These are phyloP conservation scores for Hypsizygus marmoreus DNA, from an alignment of 768 basidiomycete species.

Conservation along the genomic window DNA sequence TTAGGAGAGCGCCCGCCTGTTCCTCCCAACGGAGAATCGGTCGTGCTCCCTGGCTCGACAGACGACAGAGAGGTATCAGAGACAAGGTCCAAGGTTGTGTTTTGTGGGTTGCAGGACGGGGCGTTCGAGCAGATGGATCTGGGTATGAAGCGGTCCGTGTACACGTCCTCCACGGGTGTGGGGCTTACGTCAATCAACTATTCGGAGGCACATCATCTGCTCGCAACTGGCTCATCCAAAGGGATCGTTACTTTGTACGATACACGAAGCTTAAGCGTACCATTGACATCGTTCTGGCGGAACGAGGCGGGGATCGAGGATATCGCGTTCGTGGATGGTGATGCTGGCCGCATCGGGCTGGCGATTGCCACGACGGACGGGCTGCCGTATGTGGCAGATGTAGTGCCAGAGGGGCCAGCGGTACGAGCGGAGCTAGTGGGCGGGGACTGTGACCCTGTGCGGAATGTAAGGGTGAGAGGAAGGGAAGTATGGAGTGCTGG, in stretches of 20 bases:
- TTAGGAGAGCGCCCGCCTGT: slow-evolving; percentile 39
- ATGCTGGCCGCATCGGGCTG: slow-evolving; percentile 23
- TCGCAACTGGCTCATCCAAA: slow-evolving; percentile 59
- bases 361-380: slow-evolving; percentile 60
- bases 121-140: slow-evolving; percentile 60
- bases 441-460: slow-evolving; percentile 61
- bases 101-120: slow-evolving; percentile 57
- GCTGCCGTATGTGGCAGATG: slow-evolving; percentile 53
- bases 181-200: slow-evolving; percentile 48
- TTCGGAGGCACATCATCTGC: slow-evolving; percentile 36
- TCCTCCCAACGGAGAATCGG: no score
- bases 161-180: slow-evolving; percentile 12
- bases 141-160: slow-evolving; percentile 34
- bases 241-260: slow-evolving; percentile 63
- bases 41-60: slow-evolving; percentile 8
- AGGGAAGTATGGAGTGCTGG: slow-evolving; percentile 56
- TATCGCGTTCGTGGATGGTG: slow-evolving; percentile 34
- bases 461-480: slow-evolving; percentile 37
- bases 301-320: slow-evolving; percentile 54
- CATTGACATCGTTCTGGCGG: slow-evolving; percentile 43
- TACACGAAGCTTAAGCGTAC: slow-evolving; percentile 28
- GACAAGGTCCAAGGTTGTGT: slow-evolving; percentile 48
- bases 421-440: slow-evolving; percentile 56
- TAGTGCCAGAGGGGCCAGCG: slow-evolving; percentile 43
- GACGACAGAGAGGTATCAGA: slow-evolving; percentile 47